phyloP scores from a whole-genome alignment of 129 eudicot genomes.

The Pseudognaphalium luteoalbum region DNA sequence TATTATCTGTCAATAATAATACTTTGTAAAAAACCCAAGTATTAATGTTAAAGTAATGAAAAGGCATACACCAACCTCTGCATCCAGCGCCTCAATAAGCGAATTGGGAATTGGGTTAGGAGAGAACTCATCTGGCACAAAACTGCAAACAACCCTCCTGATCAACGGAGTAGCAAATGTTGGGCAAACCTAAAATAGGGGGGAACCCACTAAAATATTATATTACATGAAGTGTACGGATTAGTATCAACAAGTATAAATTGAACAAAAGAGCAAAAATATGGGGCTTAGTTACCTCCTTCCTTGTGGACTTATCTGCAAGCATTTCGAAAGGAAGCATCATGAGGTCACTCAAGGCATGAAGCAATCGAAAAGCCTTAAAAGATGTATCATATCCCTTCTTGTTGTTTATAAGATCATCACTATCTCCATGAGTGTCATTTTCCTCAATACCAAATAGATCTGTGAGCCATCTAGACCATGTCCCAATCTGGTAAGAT shows the following conservation, averaged over 20 bases:
- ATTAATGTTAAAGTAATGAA: not conserved
- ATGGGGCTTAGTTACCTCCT: slow-evolving; percentile 51
- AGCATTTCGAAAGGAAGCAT: slow-evolving; percentile 98
- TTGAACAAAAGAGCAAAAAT: not conserved
- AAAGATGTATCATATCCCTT: slow-evolving; percentile 46
- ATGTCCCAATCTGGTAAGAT: slow-evolving; percentile 66
- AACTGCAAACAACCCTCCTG: slow-evolving; percentile 54
- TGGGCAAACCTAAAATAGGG: slow-evolving; percentile 67
- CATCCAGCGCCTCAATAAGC: slow-evolving; percentile 56
- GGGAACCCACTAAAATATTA: not conserved
- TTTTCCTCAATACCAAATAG: slow-evolving; percentile 73
- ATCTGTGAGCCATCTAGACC: slow-evolving; percentile 95
- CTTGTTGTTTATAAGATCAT: slow-evolving; percentile 29
- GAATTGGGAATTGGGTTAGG: slow-evolving; percentile 58
- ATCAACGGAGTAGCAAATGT: slow-evolving; percentile 51
- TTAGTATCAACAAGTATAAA: not conserved
- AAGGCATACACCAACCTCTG: slow-evolving; percentile 58
- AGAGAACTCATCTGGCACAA: slow-evolving; percentile 75
- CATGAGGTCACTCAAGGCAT: slow-evolving; percentile 94
- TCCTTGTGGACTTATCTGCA: slow-evolving; percentile 67
- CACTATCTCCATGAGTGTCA: slow-evolving; percentile 45
- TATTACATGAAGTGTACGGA: not conserved
- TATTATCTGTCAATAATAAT: not conserved
- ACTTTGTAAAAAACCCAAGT: not conserved
- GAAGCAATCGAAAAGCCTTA: slow-evolving; percentile 81